These are phyloP conservation scores for Coriaria nepalensis DNA, from an alignment of 306 rosid genomes.

Conservation along the genomic window DNA sequence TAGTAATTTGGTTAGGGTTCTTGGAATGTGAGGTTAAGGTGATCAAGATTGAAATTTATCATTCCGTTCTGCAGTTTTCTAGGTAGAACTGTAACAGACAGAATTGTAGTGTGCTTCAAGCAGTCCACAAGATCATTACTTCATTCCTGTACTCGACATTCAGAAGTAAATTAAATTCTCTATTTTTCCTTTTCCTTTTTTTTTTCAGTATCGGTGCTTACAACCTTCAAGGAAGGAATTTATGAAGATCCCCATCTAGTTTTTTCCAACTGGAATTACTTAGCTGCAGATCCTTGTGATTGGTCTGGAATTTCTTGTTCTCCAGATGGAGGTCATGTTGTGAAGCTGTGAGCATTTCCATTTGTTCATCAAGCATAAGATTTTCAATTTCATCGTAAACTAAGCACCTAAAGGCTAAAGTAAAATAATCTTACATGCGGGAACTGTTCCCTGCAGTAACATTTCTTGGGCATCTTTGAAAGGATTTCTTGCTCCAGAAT, in stretches of 20 bases:
- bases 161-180: neutral
- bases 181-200: neutral
- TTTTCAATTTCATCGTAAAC: neutral
- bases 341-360: conserved; percentile 35
- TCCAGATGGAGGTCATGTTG: conserved; percentile 46
- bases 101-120: no score
- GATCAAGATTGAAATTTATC: no score
- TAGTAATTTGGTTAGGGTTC: no score
- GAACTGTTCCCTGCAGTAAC: conserved; percentile 39
- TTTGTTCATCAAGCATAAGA: neutral
- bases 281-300: conserved; percentile 66
- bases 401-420: no score
- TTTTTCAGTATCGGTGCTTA: conserved; percentile 51
- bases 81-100: no score
- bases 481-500: conserved; percentile 76
- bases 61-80: no score
- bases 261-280: conserved; percentile 58
- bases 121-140: no score
- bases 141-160: neutral
- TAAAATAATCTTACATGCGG: neutral
- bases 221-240: conserved; percentile 53
- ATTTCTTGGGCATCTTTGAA: conserved; percentile 56
- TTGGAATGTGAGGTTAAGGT: no score
- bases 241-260: conserved; percentile 65
- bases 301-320: conserved; percentile 75